These are phyloP conservation scores for Phytophthora cryptogea DNA, from an alignment of 352 stramenopile species.

Conservation along the genomic window DNA sequence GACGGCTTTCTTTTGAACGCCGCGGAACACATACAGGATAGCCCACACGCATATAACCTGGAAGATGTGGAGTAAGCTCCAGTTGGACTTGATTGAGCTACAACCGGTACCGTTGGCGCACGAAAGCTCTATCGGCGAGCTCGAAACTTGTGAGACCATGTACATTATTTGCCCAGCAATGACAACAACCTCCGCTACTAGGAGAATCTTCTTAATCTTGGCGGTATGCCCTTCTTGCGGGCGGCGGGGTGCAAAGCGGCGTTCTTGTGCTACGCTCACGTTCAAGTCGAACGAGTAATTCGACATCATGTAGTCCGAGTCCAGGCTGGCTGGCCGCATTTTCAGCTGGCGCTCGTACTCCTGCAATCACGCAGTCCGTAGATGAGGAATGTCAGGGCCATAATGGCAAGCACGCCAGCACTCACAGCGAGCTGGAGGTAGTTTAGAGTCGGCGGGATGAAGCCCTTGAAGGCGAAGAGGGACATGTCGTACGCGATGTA, in stretches of 20 bases:
- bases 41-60: conserved; percentile 33
- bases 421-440: conserved; percentile 36
- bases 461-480: conserved; percentile 43
- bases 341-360: conserved; percentile 30
- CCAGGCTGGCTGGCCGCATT: conserved; percentile 13
- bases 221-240: conserved; percentile 27
- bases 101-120: conserved; percentile 36
- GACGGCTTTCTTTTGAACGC: conserved; percentile 37
- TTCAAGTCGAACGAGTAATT: conserved; percentile 32
- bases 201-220: conserved; percentile 38
- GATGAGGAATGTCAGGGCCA: conserved; percentile 34
- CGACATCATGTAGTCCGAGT: conserved; percentile 24
- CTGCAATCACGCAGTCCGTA: conserved; percentile 36
- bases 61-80: conserved; percentile 33
- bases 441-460: conserved; percentile 27
- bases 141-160: conserved; percentile 15
- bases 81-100: conserved; percentile 15
- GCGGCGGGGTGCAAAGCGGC: conserved; percentile 8
- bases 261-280: conserved; percentile 23
- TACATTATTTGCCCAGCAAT: conserved; percentile 32
- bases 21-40: conserved; percentile 34
- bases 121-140: conserved; percentile 21
- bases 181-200: conserved; percentile 27
- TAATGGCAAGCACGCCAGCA: conserved; percentile 22
- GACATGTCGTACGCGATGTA: conserved; percentile 38